These are phyloP conservation scores for Lactarius sanguifluus DNA, from an alignment of 768 basidiomycete species.

Conservation along the genomic window DNA sequence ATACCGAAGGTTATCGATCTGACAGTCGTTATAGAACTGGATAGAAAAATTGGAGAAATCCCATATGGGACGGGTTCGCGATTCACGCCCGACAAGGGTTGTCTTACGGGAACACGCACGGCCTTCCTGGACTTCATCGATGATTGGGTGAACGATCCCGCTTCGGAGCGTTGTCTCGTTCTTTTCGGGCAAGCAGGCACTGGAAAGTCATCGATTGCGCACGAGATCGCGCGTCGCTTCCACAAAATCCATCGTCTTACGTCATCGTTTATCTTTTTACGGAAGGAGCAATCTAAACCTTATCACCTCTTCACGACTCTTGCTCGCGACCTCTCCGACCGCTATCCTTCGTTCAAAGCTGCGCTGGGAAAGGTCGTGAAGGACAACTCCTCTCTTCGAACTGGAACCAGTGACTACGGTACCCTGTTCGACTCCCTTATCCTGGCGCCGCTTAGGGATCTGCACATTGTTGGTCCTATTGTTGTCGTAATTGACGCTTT, in stretches of 20 bases:
- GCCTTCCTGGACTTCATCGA: neutral
- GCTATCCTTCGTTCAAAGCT: neutral
- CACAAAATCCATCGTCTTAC: neutral
- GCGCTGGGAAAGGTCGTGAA: neutral
- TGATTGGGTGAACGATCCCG: neutral
- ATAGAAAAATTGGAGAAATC: neutral
- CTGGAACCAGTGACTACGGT: neutral
- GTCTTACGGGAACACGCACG: neutral
- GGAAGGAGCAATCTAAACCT: neutral
- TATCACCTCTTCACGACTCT: slow-evolving; percentile 7
- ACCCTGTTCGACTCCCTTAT: neutral
- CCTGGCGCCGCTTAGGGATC: neutral
- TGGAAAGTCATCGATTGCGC: neutral
- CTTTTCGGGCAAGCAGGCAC: neutral
- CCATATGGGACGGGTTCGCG: neutral
- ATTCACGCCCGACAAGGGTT: neutral
- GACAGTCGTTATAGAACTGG: neutral
- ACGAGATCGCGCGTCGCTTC: neutral
- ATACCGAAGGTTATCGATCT: neutral
- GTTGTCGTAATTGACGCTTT: neutral
- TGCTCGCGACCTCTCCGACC: neutral
- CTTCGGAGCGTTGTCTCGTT: neutral
- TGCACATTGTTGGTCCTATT: neutral
- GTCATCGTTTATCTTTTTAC: neutral
- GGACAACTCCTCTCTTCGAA: neutral